These are phyloP conservation scores for Tetrapisispora pingtungensis DNA, from an alignment of 805 yeast genomes.

Conservation along the genomic window DNA sequence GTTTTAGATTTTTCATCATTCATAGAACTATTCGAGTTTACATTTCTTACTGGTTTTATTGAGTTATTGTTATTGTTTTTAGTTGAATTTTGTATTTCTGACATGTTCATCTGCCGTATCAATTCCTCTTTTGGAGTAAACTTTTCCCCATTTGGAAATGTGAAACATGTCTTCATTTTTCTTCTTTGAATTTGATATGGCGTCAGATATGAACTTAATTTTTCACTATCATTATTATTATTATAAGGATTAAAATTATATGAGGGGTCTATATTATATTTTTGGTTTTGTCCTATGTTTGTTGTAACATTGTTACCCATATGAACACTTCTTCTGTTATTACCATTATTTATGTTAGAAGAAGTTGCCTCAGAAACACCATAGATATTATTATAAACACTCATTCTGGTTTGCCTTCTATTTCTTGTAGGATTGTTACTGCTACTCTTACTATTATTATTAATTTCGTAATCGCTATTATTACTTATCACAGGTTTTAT, in stretches of 20 bases:
- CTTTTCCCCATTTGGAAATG: slow-evolving; percentile 27
- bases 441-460: too few species aligned
- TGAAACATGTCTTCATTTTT: slow-evolving; percentile 23
- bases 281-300: neutral
- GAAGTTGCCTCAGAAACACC: neutral
- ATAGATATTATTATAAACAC: neutral
- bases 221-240: neutral
- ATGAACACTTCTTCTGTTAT: neutral
- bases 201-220: slow-evolving; percentile 8
- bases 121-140: slow-evolving; percentile 22
- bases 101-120: neutral
- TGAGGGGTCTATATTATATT: neutral
- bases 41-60: neutral
- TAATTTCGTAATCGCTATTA: neutral
- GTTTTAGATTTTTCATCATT: neutral
- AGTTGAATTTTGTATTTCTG: neutral
- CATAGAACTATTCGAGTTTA: neutral
- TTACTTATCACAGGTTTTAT: neutral
- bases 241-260: slow-evolving; percentile 1
- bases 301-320: neutral
- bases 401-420: neutral
- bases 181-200: slow-evolving; percentile 26
- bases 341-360: too few species aligned
- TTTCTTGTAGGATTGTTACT: neutral
- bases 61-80: too few species aligned